phyloP scores from a whole-genome alignment of 192 early-diverging fungal genomes.

The Podila minutissima region DNA sequence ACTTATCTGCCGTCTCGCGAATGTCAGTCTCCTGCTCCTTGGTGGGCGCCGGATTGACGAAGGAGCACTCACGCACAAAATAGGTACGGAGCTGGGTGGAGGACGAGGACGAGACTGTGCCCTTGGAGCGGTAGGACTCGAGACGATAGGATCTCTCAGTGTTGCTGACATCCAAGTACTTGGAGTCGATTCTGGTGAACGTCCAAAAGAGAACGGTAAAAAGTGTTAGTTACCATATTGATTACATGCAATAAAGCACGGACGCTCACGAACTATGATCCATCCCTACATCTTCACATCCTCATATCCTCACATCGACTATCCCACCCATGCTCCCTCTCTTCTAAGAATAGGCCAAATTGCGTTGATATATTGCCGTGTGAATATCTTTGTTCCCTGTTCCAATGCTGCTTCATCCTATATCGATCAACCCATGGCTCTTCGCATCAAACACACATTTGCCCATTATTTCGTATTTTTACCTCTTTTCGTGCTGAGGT shows the following conservation, averaged over 20 bases:
- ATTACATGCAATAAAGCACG: background rate
- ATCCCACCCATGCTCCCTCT: too few relatives aligned
- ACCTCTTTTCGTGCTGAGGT: constrained; percentile 84
- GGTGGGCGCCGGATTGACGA: constrained; percentile 88
- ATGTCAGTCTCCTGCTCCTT: constrained; percentile 80
- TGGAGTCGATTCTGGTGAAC: constrained; percentile 78
- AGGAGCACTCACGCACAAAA: constrained; percentile 92
- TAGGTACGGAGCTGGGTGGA: constrained; percentile 93
- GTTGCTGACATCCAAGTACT: constrained; percentile 87
- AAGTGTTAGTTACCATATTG: too few relatives aligned
- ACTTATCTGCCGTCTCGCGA: constrained; percentile 86
- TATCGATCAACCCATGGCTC: too few relatives aligned
- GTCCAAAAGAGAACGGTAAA: too few relatives aligned
- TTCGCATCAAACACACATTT: too few relatives aligned
- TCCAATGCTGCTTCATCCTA: too few relatives aligned
- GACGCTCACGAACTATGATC: background rate
- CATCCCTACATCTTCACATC: too few relatives aligned
- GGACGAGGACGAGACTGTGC: constrained; percentile 85
- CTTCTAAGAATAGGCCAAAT: too few relatives aligned
- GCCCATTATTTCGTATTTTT: constrained; percentile 7
- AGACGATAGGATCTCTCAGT: constrained; percentile 83
- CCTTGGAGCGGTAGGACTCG: constrained; percentile 96
- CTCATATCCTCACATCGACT: too few relatives aligned
- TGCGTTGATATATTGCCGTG: too few relatives aligned
- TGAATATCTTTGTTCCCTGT: too few relatives aligned